Conservation (phyloP, 1,284 basidiomycete genomes). For the Leccinum angustisporum region DNA sequence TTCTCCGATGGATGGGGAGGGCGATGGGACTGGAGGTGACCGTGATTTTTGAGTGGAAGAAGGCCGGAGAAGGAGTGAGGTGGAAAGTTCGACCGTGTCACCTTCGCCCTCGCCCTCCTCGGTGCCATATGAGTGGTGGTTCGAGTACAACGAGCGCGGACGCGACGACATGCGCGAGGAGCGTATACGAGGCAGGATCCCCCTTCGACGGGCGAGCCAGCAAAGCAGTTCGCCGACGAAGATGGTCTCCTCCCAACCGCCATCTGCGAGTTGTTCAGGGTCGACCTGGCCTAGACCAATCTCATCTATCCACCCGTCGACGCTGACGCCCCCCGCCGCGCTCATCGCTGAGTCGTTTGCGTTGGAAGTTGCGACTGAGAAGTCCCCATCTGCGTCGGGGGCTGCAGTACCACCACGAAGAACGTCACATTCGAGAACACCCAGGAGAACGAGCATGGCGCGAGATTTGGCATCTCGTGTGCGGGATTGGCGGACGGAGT, state of each 20-base stretch:
- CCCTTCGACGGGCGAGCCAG: slow-evolving; percentile 55
- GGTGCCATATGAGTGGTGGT: slow-evolving; percentile 23
- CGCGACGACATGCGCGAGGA: slow-evolving; percentile 8
- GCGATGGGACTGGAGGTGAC: background rate
- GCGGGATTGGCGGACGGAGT: slow-evolving; percentile 40
- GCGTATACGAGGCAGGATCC: slow-evolving; percentile 34
- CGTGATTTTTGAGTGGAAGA: slow-evolving; percentile 6
- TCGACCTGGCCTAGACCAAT: slow-evolving; percentile 64
- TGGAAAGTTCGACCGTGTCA: slow-evolving; percentile 22
- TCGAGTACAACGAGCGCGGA: slow-evolving; percentile 22
- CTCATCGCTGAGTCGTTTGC: slow-evolving; percentile 18
- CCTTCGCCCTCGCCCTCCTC: slow-evolving; percentile 20
- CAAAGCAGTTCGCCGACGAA: slow-evolving; percentile 63
- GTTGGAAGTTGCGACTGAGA: slow-evolving; percentile 9
- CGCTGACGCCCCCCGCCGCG: slow-evolving; percentile 26
- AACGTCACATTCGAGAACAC: slow-evolving; percentile 70
- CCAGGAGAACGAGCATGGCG: slow-evolving; percentile 77
- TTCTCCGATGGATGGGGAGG: background rate
- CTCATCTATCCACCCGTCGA: slow-evolving; percentile 40
- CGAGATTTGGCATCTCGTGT: slow-evolving; percentile 43
- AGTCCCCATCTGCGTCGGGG: slow-evolving; percentile 5
- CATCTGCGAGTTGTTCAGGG: slow-evolving; percentile 58
- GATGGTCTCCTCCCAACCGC: slow-evolving; percentile 61
- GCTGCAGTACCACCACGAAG: slow-evolving; percentile 38
- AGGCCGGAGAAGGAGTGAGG: slow-evolving; percentile 27